phyloP scores from a whole-genome alignment of 2,329 filamentous ascomycete genomes.

The Dothistroma septosporum region DNA sequence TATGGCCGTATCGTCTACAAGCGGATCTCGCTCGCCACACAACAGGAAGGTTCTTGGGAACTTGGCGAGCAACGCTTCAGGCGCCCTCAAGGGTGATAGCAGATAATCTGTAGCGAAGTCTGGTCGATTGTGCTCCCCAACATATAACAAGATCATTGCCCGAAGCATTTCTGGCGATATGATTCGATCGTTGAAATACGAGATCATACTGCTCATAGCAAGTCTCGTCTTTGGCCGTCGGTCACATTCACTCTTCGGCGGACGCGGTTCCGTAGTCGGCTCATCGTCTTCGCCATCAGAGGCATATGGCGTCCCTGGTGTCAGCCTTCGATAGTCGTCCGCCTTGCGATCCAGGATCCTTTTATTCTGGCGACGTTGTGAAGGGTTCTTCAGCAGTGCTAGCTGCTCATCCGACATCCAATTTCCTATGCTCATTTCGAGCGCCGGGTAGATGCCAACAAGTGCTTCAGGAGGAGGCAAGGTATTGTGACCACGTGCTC shows the following conservation, averaged over 20 bases:
- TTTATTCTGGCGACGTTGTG: conserved; percentile 71
- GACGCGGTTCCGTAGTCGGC: conserved; percentile 4
- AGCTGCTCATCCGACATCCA: conserved; percentile 99
- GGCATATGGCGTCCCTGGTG: conserved; percentile 72
- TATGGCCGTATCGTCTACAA: conserved; percentile 95
- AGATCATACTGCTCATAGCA: conserved; percentile 94
- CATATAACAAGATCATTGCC: conserved; percentile 96
- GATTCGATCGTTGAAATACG: conserved; percentile 94
- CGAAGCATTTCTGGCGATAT: conserved; percentile 98
- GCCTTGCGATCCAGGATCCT: conserved; percentile 78
- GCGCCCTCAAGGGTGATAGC: conserved; percentile 83
- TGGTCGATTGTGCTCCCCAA: conserved; percentile 86
- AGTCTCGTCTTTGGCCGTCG: conserved; percentile 60
- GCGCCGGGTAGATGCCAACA: conserved; percentile 78
- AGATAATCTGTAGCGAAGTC: conserved; percentile 91
- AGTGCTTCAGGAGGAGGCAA: conserved; percentile 65
- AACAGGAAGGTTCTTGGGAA: conserved; percentile 94
- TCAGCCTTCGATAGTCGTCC: conserved; percentile 79
- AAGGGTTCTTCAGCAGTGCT: conserved; percentile 81
- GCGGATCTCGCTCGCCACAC: conserved; percentile 88
- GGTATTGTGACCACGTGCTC: conserved; percentile 42
- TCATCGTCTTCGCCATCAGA: conserved; percentile 67
- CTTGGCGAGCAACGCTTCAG: conserved; percentile 73
- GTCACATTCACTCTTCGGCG: background rate
- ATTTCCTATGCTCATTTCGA: conserved; percentile 97